phyloP scores from a whole-genome alignment of 2,329 filamentous ascomycete species.

The Aureobasidium sp. region DNA sequence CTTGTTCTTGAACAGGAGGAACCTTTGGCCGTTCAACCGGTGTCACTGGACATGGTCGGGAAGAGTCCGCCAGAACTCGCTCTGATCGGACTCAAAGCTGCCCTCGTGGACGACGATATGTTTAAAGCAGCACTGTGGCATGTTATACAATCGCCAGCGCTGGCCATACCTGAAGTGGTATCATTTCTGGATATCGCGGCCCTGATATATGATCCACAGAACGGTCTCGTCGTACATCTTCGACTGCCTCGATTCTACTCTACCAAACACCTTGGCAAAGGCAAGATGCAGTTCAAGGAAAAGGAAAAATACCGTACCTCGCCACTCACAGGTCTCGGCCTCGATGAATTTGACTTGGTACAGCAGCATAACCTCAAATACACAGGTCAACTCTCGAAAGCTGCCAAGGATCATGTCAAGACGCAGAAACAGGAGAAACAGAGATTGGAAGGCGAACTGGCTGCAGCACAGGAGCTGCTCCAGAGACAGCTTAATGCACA shows the following conservation, averaged over 20 bases:
- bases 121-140: constrained; percentile 51
- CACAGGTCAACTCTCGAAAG: constrained; percentile 24
- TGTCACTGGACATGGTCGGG: constrained; percentile 48
- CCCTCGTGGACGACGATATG: constrained; percentile 42
- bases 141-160: constrained; percentile 44
- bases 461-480: constrained; percentile 8
- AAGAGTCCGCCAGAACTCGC: constrained; percentile 50
- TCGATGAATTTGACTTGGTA: constrained; percentile 26
- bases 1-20: constrained; percentile 54
- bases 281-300: constrained; percentile 30
- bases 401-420: constrained; percentile 17
- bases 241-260: constrained; percentile 53
- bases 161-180: constrained; percentile 48
- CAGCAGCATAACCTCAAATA: constrained; percentile 26
- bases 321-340: constrained; percentile 24
- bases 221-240: constrained; percentile 43
- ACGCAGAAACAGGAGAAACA: constrained; percentile 16
- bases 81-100: constrained; percentile 48
- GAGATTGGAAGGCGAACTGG: background rate
- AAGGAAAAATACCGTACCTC: constrained; percentile 23
- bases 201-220: constrained; percentile 49
- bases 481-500: background rate
- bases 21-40: constrained; percentile 37
- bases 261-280: constrained; percentile 47
- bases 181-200: constrained; percentile 52